phyloP scores from a whole-genome alignment of 2,329 filamentous ascomycete genomes.

The Corinectria fuckeliana region DNA sequence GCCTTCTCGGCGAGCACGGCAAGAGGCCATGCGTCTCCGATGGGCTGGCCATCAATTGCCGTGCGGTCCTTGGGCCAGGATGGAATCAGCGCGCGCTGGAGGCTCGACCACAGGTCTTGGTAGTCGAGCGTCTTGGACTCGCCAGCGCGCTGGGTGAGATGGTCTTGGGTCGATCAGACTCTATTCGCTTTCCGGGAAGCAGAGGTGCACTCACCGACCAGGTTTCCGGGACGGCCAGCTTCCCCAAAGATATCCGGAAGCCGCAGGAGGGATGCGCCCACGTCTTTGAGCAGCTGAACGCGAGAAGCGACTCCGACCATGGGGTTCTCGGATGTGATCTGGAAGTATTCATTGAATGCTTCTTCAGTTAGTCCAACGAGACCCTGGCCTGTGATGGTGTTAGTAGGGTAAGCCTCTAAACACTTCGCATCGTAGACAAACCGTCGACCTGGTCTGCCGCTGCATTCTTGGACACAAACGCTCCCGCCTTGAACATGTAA shows the following conservation, averaged over 20 bases:
- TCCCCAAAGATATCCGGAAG: constrained; percentile 49
- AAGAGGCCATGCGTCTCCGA: constrained; percentile 59
- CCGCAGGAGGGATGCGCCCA: constrained; percentile 50
- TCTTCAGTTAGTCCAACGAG: constrained; percentile 43
- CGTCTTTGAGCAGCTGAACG: constrained; percentile 47
- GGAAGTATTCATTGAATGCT: constrained; percentile 48
- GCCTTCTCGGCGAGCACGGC: constrained; percentile 26
- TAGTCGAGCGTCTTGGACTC: constrained; percentile 45
- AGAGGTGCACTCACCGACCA: constrained; percentile 48
- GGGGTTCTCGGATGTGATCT: constrained; percentile 51
- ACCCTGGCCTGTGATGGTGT: constrained; percentile 37
- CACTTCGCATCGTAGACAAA: constrained; percentile 11
- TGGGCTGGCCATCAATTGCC: constrained; percentile 46
- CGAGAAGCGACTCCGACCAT: constrained; percentile 54
- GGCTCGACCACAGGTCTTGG: constrained; percentile 47
- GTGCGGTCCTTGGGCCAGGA: constrained; percentile 61
- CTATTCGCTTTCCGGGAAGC: neutral
- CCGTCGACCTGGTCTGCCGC: constrained; percentile 43
- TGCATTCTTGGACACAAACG: constrained; percentile 40
- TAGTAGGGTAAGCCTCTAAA: too few species aligned
- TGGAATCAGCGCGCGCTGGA: constrained; percentile 54
- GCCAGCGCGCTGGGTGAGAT: constrained; percentile 40
- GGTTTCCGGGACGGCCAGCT: constrained; percentile 51
- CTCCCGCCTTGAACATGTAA: constrained; percentile 54
- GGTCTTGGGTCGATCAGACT: constrained; percentile 43